A percentile compares a stretch with the other conserved stretches of the same genome.
Conservation (phyloP, 352 stramenopile genomes). For the Albugo candida region DNA sequence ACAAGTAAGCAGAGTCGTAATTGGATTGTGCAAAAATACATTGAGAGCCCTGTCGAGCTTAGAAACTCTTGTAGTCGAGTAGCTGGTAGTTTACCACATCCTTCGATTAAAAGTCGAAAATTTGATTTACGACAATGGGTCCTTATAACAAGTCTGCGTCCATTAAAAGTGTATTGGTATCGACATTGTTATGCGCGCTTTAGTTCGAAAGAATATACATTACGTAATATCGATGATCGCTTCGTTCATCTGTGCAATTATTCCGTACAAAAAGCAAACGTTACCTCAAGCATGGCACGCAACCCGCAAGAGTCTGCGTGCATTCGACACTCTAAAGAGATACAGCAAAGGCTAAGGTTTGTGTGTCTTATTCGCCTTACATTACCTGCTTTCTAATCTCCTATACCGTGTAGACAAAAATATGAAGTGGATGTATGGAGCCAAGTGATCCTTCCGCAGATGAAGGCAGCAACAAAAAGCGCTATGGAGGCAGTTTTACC, state of each 20-base stretch:
- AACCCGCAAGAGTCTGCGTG: no score
- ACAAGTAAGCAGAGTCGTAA: background rate
- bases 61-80: no score
- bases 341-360: background rate
- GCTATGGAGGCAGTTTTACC: slow-evolving; percentile 20
- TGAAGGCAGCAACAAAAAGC: slow-evolving; percentile 22
- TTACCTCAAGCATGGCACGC: no score
- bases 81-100: background rate
- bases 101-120: slow-evolving; percentile 33
- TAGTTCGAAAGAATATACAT: slow-evolving; percentile 29
- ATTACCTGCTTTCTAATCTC: background rate
- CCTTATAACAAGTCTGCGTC: slow-evolving; percentile 37
- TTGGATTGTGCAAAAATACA: slow-evolving; percentile 76
- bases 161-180: slow-evolving; percentile 44
- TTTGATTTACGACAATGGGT: slow-evolving; percentile 81
- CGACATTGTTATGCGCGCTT: slow-evolving; percentile 57
- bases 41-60: slow-evolving; percentile 36
- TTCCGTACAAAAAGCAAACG: slow-evolving; percentile 40
- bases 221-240: slow-evolving; percentile 21
- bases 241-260: slow-evolving; percentile 73
- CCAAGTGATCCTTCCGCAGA: slow-evolving; percentile 25
- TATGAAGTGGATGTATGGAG: slow-evolving; percentile 26
- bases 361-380: background rate
- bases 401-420: slow-evolving; percentile 5
- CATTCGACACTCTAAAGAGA: slow-evolving; percentile 7